Conservation (phyloP, 257 asterid species). For the Primulina eburnea region DNA sequence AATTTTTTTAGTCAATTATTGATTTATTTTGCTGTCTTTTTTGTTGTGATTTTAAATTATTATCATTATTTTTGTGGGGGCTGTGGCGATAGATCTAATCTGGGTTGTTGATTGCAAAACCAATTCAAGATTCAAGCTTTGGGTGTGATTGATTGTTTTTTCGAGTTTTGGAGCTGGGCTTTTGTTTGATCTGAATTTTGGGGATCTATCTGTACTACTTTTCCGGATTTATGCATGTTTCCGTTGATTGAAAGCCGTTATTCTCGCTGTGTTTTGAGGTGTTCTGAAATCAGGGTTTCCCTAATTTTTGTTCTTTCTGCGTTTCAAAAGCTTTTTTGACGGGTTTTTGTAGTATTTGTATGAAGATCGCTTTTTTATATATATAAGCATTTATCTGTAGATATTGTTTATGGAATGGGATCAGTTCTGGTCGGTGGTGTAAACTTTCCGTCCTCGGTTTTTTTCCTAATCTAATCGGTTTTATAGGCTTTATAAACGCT, state of each 20-base stretch:
- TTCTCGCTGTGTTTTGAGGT: conserved; percentile 27
- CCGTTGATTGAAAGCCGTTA: conserved; percentile 34
- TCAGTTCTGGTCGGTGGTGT: conserved; percentile 13
- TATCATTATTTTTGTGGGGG: conserved; percentile 1
- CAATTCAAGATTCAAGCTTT: conserved; percentile 38
- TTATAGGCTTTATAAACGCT: conserved; percentile 18
- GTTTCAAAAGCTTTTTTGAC: conserved; percentile 12
- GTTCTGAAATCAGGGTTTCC: conserved; percentile 33
- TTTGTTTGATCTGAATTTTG: conserved; percentile 45
- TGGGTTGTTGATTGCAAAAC: conserved; percentile 14
- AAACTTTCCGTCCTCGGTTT: background rate
- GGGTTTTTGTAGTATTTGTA: conserved; percentile 23
- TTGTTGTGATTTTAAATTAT: background rate
- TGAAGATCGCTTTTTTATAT: conserved; percentile 24
- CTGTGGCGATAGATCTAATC: conserved; percentile 28
- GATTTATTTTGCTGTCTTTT: background rate
- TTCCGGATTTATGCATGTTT: conserved; percentile 31
- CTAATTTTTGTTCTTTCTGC: conserved; percentile 26
- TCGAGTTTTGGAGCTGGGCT: conserved; percentile 23
- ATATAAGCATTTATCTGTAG: conserved; percentile 15
- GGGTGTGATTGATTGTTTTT: conserved; percentile 27
- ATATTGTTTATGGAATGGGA: conserved; percentile 27
- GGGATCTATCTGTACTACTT: conserved; percentile 49
- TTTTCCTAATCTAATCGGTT: conserved; percentile 20
- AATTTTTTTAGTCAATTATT: conserved; percentile 17